Evolutionary conservation across 2,329 filamentous ascomycete species (phyloP), one percentile per base, ranked within the genome.

Genomic region (Scolecobasidium constrictum): DNA sequence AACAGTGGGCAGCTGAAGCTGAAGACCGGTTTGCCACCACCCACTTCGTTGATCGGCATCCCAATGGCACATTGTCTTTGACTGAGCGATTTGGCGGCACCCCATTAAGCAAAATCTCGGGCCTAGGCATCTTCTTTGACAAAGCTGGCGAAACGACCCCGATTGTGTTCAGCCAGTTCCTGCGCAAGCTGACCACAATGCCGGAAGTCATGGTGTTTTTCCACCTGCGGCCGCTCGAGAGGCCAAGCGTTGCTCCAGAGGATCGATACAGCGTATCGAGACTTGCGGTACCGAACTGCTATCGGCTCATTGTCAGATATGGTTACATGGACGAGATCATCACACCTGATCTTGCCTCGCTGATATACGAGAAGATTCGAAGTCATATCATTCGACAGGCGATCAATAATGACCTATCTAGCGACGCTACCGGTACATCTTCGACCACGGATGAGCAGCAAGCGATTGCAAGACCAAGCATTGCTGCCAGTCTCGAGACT

Each of bases 41-140:
- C 4, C 62, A 66, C 26, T 65, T 67, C 47, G 63, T 67, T 40
- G 51, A 66, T 17, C 53, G 49, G 3, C 47, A 53, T 19, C 48
- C 52, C 1, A 50, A 58, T 9, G 59, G 60, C 2, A 51, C 51
- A 5, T 46, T 66, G 6, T 52, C 58, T n/a, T 58, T 70, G 5
- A 59, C 64, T 0, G 49, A 59, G 4, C 48, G 51, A 3, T 71
- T 64, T 40, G 64, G 65, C 9, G 57, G 57, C 7, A 54, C 52
- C 20, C 47, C 40, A 16, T 50, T 73, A n/a, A 69, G 66, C 20
- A 63, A 62, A 31, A 56, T 52, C 41, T 51, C 52, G 38, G 60
- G 83, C 69, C 20, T 70, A 75, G 83, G 80, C 1, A 77, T 88
- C 43, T 87, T 85, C 64, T 86, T 88, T 56, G 83, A 88, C 62